A percentile compares a stretch with the other conserved stretches of the same genome.
These are phyloP conservation scores for Spinacia oleracea DNA, from an alignment of 179 eudicot species.

Conservation along the genomic window DNA sequence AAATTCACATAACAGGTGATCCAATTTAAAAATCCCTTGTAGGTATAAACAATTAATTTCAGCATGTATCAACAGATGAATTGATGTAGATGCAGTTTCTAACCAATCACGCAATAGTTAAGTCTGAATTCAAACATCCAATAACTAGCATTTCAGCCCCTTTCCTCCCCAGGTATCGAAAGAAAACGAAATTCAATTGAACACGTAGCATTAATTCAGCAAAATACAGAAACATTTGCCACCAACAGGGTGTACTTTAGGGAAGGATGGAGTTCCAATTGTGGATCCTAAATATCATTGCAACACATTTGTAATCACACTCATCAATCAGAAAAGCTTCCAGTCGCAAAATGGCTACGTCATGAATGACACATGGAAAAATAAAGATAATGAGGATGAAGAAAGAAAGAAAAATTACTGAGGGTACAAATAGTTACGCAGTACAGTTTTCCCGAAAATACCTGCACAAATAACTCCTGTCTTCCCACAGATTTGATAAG, in stretches of 20 bases:
- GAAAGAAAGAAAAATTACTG: not conserved
- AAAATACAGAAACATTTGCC: not conserved
- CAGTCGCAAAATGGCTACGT: not conserved
- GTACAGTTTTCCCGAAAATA: slow-evolving; percentile 27
- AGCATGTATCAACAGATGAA: not conserved
- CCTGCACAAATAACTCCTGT: slow-evolving; percentile 88
- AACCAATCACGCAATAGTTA: not conserved
- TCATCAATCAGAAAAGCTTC: not conserved
- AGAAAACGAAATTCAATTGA: not conserved
- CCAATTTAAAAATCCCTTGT: not conserved
- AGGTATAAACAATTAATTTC: not conserved
- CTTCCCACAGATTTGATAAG: slow-evolving; percentile 75
- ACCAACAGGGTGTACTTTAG: not conserved
- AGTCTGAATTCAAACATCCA: not conserved
- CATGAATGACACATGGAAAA: not conserved
- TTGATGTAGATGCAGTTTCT: not conserved
- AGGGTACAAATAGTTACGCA: not conserved
- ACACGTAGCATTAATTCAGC: not conserved
- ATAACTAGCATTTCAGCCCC: not conserved
- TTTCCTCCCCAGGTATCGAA: not conserved
- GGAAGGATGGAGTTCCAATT: not conserved
- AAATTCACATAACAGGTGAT: not conserved
- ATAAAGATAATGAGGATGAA: not conserved
- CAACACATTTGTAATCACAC: not conserved
- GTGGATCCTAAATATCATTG: not conserved